Evolutionary conservation across 371 early-diverging fungal genomes (phyloP).

Genomic region (Massospora cicadina): DNA sequence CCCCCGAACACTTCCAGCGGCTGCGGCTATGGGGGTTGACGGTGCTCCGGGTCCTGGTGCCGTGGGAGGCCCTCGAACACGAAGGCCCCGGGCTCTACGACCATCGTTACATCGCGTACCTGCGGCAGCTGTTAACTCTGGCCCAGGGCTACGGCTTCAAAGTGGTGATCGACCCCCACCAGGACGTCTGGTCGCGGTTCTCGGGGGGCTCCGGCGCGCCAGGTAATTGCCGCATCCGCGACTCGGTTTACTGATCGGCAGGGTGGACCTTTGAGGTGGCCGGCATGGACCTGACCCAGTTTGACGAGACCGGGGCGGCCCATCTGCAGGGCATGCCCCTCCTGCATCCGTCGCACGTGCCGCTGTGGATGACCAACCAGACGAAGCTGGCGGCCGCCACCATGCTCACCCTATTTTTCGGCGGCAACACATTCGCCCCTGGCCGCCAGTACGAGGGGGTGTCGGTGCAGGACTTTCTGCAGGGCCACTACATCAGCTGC

Average conservation of each 20-base stretch:
- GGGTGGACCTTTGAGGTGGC: slow-evolving; percentile 56
- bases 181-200: slow-evolving; percentile 56
- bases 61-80: slow-evolving; percentile 80
- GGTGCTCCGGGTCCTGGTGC: slow-evolving; percentile 48
- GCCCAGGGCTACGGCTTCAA: slow-evolving; percentile 46
- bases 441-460: slow-evolving; percentile 22
- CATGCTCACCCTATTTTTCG: slow-evolving; percentile 70
- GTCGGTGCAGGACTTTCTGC: slow-evolving; percentile 51
- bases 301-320: slow-evolving; percentile 52
- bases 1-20: slow-evolving; percentile 56
- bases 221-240: slow-evolving; percentile 16
- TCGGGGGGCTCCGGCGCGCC: slow-evolving; percentile 77
- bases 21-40: slow-evolving; percentile 63
- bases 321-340: slow-evolving; percentile 33
- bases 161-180: slow-evolving; percentile 68
- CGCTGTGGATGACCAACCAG: slow-evolving; percentile 74
- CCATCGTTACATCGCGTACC: slow-evolving; percentile 58
- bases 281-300: slow-evolving; percentile 42
- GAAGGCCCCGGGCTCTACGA: slow-evolving; percentile 70
- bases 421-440: slow-evolving; percentile 45
- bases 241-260: neutral
- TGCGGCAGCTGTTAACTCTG: slow-evolving; percentile 37
- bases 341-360: slow-evolving; percentile 5
- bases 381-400: slow-evolving; percentile 57
- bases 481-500: slow-evolving; percentile 38